A percentile compares a stretch with the other conserved stretches of the same genome.
phyloP scores from a whole-genome alignment of 2,329 filamentous ascomycete genomes.

The Taxawa tesnikishii region DNA sequence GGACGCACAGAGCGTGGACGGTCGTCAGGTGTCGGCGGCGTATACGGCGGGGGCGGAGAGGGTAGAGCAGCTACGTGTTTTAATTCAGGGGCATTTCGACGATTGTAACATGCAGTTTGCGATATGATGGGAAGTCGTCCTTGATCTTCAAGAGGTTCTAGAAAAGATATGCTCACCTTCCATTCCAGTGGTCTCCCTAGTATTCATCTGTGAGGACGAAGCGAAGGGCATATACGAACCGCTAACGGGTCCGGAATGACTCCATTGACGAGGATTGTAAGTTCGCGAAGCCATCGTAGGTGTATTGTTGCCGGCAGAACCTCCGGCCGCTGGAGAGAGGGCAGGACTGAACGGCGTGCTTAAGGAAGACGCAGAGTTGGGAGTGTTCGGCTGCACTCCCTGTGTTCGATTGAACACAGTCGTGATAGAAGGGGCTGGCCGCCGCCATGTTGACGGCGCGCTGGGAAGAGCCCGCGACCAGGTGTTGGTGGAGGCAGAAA shows the following conservation, averaged over 20 bases:
- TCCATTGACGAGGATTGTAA: conserved; percentile 40
- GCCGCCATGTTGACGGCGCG: conserved; percentile 18
- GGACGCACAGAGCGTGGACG: conserved; percentile 20
- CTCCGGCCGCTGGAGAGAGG: conserved; percentile 13
- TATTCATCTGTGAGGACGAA: conserved; percentile 16
- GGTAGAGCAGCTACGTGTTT: conserved; percentile 35
- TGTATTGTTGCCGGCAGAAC: conserved; percentile 14
- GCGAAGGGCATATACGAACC: conserved; percentile 23
- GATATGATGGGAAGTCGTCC: too few relatives aligned
- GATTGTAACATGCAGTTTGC: conserved; percentile 1
- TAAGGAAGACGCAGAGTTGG: conserved; percentile 8
- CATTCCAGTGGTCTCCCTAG: conserved; percentile 32
- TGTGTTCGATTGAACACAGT: conserved; percentile 23
- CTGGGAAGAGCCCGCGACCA: not conserved
- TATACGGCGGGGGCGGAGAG: conserved; percentile 37
- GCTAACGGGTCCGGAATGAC: conserved; percentile 23
- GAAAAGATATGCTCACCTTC: conserved; percentile 25
- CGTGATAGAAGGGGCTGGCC: conserved; percentile 27
- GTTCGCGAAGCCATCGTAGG: conserved; percentile 15
- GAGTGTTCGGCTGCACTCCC: conserved; percentile 6
- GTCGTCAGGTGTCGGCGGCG: conserved; percentile 28
- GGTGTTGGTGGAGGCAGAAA: conserved; percentile 3
- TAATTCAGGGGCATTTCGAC: too few relatives aligned
- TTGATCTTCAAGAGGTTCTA: too few relatives aligned
- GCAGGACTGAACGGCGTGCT: conserved; percentile 15